phyloP scores from a whole-genome alignment of 768 basidiomycete species.

The Pleurotus tuber-regium region DNA sequence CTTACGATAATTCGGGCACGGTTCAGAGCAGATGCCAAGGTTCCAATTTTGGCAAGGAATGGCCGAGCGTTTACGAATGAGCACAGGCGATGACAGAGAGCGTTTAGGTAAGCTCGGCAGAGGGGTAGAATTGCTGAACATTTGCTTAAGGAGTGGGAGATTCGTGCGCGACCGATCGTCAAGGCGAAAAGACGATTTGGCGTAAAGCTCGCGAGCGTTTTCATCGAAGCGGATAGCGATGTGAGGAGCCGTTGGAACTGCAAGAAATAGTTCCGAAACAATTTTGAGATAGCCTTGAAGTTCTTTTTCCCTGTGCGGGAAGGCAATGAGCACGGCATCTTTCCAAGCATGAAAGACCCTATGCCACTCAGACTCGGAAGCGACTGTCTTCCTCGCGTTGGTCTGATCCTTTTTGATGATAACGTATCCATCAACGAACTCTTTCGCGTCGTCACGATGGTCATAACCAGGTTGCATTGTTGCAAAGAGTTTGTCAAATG shows the following conservation, averaged over 20 bases:
- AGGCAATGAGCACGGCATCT: slow-evolving; percentile 1
- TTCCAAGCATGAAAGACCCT: slow-evolving; percentile 15
- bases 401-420: slow-evolving; percentile 15
- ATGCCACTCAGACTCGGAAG: slow-evolving; percentile 14
- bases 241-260: neutral
- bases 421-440: slow-evolving; percentile 11
- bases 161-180: slow-evolving; percentile 13
- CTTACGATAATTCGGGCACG: slow-evolving; percentile 11
- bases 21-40: slow-evolving; percentile 11
- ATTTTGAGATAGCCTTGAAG: too few species aligned
- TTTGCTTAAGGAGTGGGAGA: slow-evolving; percentile 1
- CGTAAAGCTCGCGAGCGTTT: slow-evolving; percentile 10
- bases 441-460: slow-evolving; percentile 18
- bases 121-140: neutral
- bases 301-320: slow-evolving; percentile 11
- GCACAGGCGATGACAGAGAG: too few species aligned
- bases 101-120: too few species aligned
- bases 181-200: slow-evolving; percentile 11
- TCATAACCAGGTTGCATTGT: slow-evolving; percentile 14
- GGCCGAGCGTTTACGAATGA: too few species aligned
- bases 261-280: slow-evolving; percentile 15
- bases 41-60: slow-evolving; percentile 18
- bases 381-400: neutral
- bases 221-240: slow-evolving; percentile 14
- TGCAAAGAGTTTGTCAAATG: slow-evolving; percentile 18